These are phyloP conservation scores for Cymbopogon citratus DNA, from an alignment of 176 grass and related monocot species.

Conservation along the genomic window DNA sequence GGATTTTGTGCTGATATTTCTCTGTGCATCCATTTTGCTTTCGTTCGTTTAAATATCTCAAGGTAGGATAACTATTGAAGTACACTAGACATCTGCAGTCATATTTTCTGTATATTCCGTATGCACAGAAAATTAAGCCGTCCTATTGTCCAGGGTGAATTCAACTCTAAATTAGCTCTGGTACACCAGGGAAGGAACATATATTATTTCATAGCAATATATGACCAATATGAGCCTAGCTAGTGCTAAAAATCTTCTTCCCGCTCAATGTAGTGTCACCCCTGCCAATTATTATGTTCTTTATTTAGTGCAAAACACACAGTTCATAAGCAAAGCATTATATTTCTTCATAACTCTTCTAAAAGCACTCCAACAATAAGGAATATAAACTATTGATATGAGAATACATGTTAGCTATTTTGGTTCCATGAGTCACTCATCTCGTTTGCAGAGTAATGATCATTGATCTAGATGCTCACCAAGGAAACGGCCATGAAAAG, in stretches of 20 bases:
- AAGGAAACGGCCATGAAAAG: conserved; percentile 70
- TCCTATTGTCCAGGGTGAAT: not conserved
- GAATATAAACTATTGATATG: not conserved
- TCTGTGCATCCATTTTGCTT: conserved; percentile 61
- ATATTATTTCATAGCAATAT: not conserved
- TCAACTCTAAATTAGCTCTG: not conserved
- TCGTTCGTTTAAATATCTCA: conserved; percentile 51
- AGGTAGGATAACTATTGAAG: conserved; percentile 38
- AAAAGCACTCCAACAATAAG: not conserved
- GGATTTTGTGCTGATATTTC: conserved; percentile 66
- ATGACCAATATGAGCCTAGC: not conserved
- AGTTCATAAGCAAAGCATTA: not conserved
- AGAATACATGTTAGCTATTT: not conserved
- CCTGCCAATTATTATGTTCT: not conserved
- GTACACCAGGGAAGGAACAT: not conserved
- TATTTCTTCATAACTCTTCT: not conserved
- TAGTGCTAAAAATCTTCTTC: not conserved
- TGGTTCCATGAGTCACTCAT: not conserved
- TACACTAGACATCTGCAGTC: not conserved
- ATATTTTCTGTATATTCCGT: not conserved
- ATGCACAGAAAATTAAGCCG: not conserved
- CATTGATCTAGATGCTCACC: conserved; percentile 67
- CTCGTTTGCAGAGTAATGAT: conserved; percentile 52
- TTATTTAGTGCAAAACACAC: not conserved
- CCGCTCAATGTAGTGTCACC: not conserved